Evolutionary conservation across 176 grass and related monocot genomes (phyloP).

Genomic region (Musa acuminata): DNA sequence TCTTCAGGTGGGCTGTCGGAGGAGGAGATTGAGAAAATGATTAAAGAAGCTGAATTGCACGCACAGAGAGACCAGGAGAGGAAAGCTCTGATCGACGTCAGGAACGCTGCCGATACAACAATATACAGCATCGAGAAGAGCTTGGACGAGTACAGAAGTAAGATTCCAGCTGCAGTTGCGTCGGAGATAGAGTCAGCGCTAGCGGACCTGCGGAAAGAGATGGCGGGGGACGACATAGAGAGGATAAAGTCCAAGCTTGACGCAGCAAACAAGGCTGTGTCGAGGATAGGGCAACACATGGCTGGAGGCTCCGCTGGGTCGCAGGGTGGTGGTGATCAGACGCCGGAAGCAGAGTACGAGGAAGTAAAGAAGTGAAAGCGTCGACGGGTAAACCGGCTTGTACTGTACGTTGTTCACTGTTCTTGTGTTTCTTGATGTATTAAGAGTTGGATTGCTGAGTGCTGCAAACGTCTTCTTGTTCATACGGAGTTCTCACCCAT

Average conservation of each 20-base stretch:
- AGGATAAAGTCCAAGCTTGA: constrained; percentile 31
- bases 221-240: constrained; percentile 24
- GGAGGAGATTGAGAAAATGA: constrained; percentile 37
- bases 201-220: constrained; percentile 1
- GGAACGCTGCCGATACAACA: constrained; percentile 30
- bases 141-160: constrained; percentile 31
- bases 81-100: constrained; percentile 30
- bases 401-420: no score
- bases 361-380: constrained; percentile 28
- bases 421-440: no score
- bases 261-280: constrained; percentile 20
- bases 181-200: constrained; percentile 30
- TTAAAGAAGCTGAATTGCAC: constrained; percentile 31
- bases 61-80: constrained; percentile 38
- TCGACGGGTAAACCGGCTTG: no score
- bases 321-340: constrained; percentile 12
- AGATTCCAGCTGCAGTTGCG: constrained; percentile 26
- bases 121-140: constrained; percentile 40
- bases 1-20: constrained; percentile 37
- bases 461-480: no score
- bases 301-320: constrained; percentile 11
- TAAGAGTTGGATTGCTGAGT: no score
- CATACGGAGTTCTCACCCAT: no score
- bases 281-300: constrained; percentile 35
- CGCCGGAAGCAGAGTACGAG: constrained; percentile 31